Percentiles rank a stretch among this genome's conserved stretches.
These are phyloP conservation scores for Cairneyella variabilis DNA, from an alignment of 495 filamentous ascomycete species.

Conservation along the genomic window DNA sequence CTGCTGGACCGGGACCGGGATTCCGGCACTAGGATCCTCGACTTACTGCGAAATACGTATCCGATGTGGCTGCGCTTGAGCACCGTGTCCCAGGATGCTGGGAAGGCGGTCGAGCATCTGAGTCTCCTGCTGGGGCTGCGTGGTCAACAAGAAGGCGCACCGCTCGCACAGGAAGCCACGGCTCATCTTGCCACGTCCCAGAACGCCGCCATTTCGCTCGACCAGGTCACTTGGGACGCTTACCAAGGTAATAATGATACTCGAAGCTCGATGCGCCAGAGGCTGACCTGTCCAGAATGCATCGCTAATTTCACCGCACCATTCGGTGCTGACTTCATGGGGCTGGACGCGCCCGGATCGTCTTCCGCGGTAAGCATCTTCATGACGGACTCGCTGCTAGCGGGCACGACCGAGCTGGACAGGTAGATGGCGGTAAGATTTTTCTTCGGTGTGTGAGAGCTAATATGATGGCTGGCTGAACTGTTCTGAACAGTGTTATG, in stretches of 20 bases:
- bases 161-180: neutral
- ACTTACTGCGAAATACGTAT: conserved; percentile 20
- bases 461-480: neutral
- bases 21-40: conserved; percentile 16
- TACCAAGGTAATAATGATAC: neutral
- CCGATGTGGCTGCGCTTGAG: conserved; percentile 21
- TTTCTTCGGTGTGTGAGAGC: neutral
- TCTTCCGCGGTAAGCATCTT: neutral
- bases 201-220: neutral
- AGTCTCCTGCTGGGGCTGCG: conserved; percentile 8
- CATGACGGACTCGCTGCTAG: neutral
- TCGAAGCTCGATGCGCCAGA: neutral
- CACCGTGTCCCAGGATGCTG: conserved; percentile 7
- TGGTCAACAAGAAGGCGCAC: neutral
- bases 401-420: neutral
- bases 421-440: neutral
- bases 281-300: neutral
- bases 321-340: neutral
- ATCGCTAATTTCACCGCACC: neutral
- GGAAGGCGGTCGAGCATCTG: conserved; percentile 5
- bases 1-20: conserved; percentile 11
- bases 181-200: neutral
- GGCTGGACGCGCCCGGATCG: neutral
- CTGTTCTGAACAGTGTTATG: neutral
- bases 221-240: conserved; percentile 5